Evolutionary conservation across 371 early-diverging fungal species (phyloP), one percentile per base, ranked within the genome.

Genomic region (Mucor circinelloides): DNA sequence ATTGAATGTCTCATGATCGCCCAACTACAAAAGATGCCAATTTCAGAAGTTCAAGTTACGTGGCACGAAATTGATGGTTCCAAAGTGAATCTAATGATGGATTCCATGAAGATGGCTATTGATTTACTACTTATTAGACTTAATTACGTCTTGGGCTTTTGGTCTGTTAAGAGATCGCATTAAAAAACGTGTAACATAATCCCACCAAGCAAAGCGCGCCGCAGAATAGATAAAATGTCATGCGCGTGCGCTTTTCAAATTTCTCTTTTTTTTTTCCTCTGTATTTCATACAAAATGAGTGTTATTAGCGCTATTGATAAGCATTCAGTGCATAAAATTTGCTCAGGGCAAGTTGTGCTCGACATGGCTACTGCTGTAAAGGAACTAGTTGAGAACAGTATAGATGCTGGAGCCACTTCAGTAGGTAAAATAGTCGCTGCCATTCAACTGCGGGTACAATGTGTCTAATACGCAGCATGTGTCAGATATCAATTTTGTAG

Each of bases 41-140:
- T 97, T 38, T 81, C 74, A 8, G 97, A 98, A 76, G 95, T 97
- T 2, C 91, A 93, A 6, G 95, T 98, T 8, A 92, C 87, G 19
- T 98, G 98, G 98, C 95, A 96, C 72, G 98, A 98, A 76, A 92
- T 98, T 36, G 95, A 93, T 55, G 98, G 98, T 8, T 93, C 91
- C 72, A 98, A 96, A 73, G 91, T 98, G 74, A 90, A 89, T 6
- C 78, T 98, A 48, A 85, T 95, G 74, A 75, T 84, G 68, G 98
- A 96, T 73, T 91, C 95, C 4, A 84, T 97, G 52, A 85, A 84
- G 64, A 97, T 98, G 98, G 92, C 95, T 7, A 65, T 90, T 17
- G 96, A 98, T 74, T 76, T 98, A 63, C 75, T 97, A 25, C 80
- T 92, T 42, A 94, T 97, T 64, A 85, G 98, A 42, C 77, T 93